These are phyloP conservation scores for Kwoniella pini DNA, from an alignment of 768 basidiomycete species.

Conservation along the genomic window DNA sequence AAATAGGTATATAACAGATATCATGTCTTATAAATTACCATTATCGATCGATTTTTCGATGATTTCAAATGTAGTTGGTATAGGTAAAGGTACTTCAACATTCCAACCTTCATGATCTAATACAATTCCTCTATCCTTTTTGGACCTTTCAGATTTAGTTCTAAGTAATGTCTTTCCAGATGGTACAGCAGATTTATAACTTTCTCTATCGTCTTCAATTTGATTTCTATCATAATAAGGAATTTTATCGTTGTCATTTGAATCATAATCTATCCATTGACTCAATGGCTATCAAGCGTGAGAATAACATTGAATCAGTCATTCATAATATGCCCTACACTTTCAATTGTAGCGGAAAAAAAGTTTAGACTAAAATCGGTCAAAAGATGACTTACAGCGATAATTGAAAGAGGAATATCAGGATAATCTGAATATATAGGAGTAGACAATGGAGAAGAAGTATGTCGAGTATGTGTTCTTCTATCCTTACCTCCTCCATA, in stretches of 20 bases:
- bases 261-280: conserved; percentile 8
- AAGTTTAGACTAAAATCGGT: no score
- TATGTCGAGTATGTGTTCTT: neutral
- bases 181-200: conserved; percentile 14
- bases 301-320: neutral
- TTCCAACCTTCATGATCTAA: conserved; percentile 11
- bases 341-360: no score
- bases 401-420: conserved; percentile 8
- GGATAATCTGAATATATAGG: conserved; percentile 1
- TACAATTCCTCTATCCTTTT: conserved; percentile 7
- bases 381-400: conserved; percentile 9
- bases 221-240: neutral
- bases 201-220: neutral
- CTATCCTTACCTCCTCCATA: neutral
- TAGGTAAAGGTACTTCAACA: neutral
- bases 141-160: conserved; percentile 13
- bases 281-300: conserved; percentile 4
- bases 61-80: neutral
- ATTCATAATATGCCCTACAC: no score
- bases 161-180: conserved; percentile 7
- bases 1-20: no score
- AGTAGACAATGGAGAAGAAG: conserved; percentile 1
- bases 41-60: no score
- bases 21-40: no score
- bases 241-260: neutral